Base-by-base conservation (phyloP, 306 rosid species). In the Rosa lucieae region DNA sequence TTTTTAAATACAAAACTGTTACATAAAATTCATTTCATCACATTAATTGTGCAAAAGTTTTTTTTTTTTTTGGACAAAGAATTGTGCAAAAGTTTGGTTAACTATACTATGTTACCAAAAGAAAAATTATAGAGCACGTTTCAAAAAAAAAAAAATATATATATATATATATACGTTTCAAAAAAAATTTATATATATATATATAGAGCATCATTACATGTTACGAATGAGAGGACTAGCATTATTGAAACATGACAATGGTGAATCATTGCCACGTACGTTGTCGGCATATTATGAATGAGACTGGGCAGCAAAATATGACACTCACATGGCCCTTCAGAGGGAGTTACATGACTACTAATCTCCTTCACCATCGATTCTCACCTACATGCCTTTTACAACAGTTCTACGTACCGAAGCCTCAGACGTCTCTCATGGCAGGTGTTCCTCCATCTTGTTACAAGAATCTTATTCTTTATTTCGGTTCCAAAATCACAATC, bases 251-350 rank as follows among this genome's bases (percentile, higher is more conserved):
- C 32, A 10, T 29, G 20, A 53, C 12, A 10, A 46, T 32, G 72
- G 79, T 26, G 83, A 61, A 40, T 83, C 83, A 75, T 39, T 5
- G 72, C 67, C 84, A 84, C 77, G 74, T 73, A 70, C 44, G 42
- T 3, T 84, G 84, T 80, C 82, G 79, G 84, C 84, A 52, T 26
- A n/a, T 46, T 49, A 61, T 77, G 74, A 15, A 72, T 72, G 74
- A 49, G 84, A 84, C 77, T 74, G 39, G 82, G 81, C 70, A 77
- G 72, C 48, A 20, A 47, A 43, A 61, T 62, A 26, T 40, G 73
- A 67, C 73, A 39, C 73, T 76, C 79, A 76, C 79, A 76, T 76
- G 79, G 37, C 32, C 58, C 46, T 61, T 43, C 12, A 75, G 49
- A 59, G 55, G 29, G 26, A 43, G 56, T 29, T 42, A 42, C 43